Evolutionary conservation across 2,329 filamentous ascomycete genomes (phyloP), one percentile per base, ranked within the genome.

Genomic region (Claviceps humidiphila): DNA sequence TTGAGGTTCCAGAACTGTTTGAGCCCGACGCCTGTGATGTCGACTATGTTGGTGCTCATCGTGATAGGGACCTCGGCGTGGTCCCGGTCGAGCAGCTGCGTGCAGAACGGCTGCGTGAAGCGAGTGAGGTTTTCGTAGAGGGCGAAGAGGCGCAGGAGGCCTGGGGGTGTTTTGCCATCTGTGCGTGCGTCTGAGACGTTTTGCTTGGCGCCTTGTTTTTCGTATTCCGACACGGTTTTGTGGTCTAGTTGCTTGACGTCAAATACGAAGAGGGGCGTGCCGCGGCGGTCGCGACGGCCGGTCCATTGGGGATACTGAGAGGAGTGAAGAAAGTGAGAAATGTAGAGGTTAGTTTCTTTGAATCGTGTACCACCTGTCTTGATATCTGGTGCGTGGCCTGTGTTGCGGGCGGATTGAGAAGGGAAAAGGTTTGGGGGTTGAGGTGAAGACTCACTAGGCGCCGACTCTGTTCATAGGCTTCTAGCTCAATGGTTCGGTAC

Each of bases 1-100:
- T 94, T 93, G 56, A 97, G 70, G 69, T 94, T 94, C 91, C 91
- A 96, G 67, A 96, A 96, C 71, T 94, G 89, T 72, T 87, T 89
- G 66, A 97, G 68, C 5, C 88, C 88, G 26, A 96, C 90, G 14
- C 84, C 83, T 16, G 82, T 85, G 57, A 97, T 89, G 66, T 97
- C 91, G 53, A 96, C 89, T 60, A 97, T 95, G 70, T 96, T 96
- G 61, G 87, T 95, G 63, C 85, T 90, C 60, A 93, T 84, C 41
- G 89, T 91, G 60, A 96, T 89, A 6, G 91, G 91, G n/a, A 87
- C 89, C 57, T 84, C 80, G 4, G 84, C 77, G 64, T 87, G 73
- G 7, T 83, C 80, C 61, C 90, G 80, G 60, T 88, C 79, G 46
- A 73, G 71, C 56, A 95, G 77, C 61, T 86, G 78, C 41, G 88